Evolutionary conservation across 2,329 filamentous ascomycete species (phyloP), one percentile per base, ranked within the genome.

Genomic region (Xylariaceae sp.): DNA sequence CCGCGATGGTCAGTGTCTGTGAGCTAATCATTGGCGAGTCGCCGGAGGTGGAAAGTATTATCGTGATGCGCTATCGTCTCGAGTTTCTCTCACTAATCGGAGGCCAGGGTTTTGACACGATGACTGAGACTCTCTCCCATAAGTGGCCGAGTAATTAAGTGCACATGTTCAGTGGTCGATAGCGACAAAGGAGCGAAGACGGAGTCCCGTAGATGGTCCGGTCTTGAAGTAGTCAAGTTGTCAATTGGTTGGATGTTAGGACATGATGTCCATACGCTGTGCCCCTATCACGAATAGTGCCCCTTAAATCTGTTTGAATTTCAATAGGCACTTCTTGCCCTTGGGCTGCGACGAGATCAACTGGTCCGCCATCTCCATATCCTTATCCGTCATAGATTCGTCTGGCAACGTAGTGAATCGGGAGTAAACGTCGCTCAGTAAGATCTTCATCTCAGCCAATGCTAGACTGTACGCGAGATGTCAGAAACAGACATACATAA

Each of bases 291-390:
- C 17, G 18, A 45, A 9, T 17, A 35, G 35, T 35, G 11, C 51
- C 13, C 39, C 47, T 55, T 56, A 13, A n/a, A 64, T 56, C 34
- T 18, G 57, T 30, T 62, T 55, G 35, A 85, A 81, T 52, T 71
- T 75, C 53, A 89, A 68, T 57, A 83, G 72, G 64, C 86, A 89
- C 55, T 72, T 80, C 69, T 87, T 81, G 4, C 81, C 84, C 48
- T 78, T 70, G 0, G 86, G 86, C 51, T 86, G 77, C 13, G 85
- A 82, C 7, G 86, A 87, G 57, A 89, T 88, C 37, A 88, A 76
- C 68, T 88, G 86, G 67, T 89, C 86, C 18, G 83, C 80, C 77
- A 88, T 83, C 39, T 76, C 75, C 87, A 89, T 88, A 23, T 78
- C 78, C 35, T 77, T 78, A 4, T 73, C 73, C 64, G 77, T 81